Percentiles rank a stretch among this genome's conserved stretches.
phyloP scores from a whole-genome alignment of 495 filamentous ascomycete genomes.

The Aspergillus ellipticus region DNA sequence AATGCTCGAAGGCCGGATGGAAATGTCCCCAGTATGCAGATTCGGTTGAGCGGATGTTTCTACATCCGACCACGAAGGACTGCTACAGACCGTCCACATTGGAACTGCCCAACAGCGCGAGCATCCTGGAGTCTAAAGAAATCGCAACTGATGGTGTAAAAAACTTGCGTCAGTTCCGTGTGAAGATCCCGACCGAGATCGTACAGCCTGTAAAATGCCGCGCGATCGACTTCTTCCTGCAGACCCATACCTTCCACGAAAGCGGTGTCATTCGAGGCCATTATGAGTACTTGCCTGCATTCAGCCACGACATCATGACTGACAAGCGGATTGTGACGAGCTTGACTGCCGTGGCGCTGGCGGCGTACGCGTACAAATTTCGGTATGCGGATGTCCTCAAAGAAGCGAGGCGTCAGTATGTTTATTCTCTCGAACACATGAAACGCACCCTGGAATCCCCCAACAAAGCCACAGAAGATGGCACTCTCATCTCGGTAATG shows the following conservation, averaged over 20 bases:
- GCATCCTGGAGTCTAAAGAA: not conserved
- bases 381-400: not conserved
- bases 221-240: conserved; percentile 4
- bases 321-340: not conserved
- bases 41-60: conserved; percentile 8
- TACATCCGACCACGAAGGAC: not conserved
- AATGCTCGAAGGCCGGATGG: conserved; percentile 5
- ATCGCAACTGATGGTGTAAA: not conserved
- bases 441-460: not conserved
- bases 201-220: not conserved
- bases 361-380: conserved; percentile 3
- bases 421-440: not conserved
- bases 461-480: not conserved
- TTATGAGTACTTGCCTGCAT: conserved; percentile 5
- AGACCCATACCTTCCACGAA: not conserved
- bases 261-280: not conserved
- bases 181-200: not conserved
- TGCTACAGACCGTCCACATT: not conserved
- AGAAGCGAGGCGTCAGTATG: not conserved
- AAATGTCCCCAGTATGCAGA: conserved; percentile 6
- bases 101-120: too few species aligned
- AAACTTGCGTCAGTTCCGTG: not conserved
- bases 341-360: conserved; percentile 4
- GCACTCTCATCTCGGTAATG: conserved; percentile 1
- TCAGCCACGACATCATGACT: not conserved